phyloP scores from a whole-genome alignment of 495 filamentous ascomycete species.

The Penicillium tannophilum region DNA sequence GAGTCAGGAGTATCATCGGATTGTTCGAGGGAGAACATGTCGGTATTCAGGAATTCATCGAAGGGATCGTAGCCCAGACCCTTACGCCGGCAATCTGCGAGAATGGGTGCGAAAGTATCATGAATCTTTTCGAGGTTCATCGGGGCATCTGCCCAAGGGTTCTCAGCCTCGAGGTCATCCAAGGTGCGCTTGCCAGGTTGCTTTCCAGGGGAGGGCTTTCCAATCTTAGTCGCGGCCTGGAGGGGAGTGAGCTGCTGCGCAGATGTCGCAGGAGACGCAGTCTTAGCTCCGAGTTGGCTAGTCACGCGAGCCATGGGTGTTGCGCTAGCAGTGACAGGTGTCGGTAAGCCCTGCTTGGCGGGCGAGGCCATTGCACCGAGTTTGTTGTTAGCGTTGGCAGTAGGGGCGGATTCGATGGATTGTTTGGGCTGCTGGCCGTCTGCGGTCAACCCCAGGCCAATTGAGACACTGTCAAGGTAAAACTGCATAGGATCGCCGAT shows the following conservation, averaged over 20 bases:
- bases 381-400: slow-evolving; percentile 22
- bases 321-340: slow-evolving; percentile 35
- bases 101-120: slow-evolving; percentile 38
- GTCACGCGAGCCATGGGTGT: slow-evolving; percentile 47
- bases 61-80: slow-evolving; percentile 36
- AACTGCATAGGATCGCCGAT: slow-evolving; percentile 52
- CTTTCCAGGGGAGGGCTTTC: slow-evolving; percentile 31
- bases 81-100: slow-evolving; percentile 14
- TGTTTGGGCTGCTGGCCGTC: slow-evolving; percentile 31
- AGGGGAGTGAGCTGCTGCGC: slow-evolving; percentile 46
- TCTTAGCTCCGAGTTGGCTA: slow-evolving; percentile 42
- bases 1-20: slow-evolving; percentile 46
- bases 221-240: slow-evolving; percentile 30
- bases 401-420: slow-evolving; percentile 17
- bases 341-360: slow-evolving; percentile 39
- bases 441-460: slow-evolving; percentile 37
- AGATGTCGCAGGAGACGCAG: slow-evolving; percentile 41
- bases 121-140: slow-evolving; percentile 46
- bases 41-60: slow-evolving; percentile 46
- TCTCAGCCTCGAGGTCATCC: slow-evolving; percentile 23
- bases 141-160: slow-evolving; percentile 46
- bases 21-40: slow-evolving; percentile 45
- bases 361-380: slow-evolving; percentile 29
- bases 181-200: slow-evolving; percentile 25
- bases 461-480: slow-evolving; percentile 46